Conservation (phyloP, 305 asterid species). For the Solanum chacoense region DNA sequence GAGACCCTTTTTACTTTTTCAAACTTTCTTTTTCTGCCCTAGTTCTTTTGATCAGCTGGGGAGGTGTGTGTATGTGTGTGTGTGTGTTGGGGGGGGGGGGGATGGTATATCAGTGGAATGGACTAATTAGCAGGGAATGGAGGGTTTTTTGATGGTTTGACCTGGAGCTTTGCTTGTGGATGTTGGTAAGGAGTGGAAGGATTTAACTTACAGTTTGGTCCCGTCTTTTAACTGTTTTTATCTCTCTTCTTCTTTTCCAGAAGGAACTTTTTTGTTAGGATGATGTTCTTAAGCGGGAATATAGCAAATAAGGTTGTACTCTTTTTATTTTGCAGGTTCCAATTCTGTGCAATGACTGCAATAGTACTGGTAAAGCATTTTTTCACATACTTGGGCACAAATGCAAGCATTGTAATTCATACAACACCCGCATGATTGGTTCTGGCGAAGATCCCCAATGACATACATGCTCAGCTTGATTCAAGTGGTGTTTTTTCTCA, state of each 20-base stretch:
- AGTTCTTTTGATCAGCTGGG: background rate
- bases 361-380: slow-evolving; percentile 39
- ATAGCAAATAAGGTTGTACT: background rate
- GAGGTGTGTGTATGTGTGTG: background rate
- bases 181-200: background rate
- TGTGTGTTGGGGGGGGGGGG: background rate
- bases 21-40: background rate
- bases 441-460: slow-evolving; percentile 24
- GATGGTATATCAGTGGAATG: background rate
- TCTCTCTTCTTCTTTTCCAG: background rate
- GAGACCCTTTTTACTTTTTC: background rate
- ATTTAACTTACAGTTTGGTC: background rate
- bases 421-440: slow-evolving; percentile 65
- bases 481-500: background rate
- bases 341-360: slow-evolving; percentile 84
- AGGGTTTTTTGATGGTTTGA: background rate
- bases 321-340: slow-evolving; percentile 38
- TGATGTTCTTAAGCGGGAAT: background rate
- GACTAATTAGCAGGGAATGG: background rate
- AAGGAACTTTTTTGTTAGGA: background rate
- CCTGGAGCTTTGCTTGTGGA: background rate
- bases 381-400: slow-evolving; percentile 89
- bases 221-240: background rate
- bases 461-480: background rate
- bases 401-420: slow-evolving; percentile 65